A percentile compares a stretch with the other conserved stretches of the same genome.
These are phyloP conservation scores for Corymbia citriodora DNA, from an alignment of 441 rosid species.

Conservation along the genomic window DNA sequence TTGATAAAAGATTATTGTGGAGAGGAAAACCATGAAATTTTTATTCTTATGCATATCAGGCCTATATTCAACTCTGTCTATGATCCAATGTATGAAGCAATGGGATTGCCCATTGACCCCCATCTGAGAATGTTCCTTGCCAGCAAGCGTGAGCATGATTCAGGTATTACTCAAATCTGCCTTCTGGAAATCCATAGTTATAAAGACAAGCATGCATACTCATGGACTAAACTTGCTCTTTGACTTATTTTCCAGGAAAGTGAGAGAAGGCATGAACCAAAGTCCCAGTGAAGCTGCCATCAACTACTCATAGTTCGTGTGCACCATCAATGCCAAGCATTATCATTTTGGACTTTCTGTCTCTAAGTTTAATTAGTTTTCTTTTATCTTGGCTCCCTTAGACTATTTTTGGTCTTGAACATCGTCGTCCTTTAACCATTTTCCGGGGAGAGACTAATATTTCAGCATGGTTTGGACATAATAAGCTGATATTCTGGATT, in stretches of 20 bases:
- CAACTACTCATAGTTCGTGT: background rate
- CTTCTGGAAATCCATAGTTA: background rate
- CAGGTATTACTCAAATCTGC: background rate
- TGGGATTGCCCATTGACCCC: constrained; percentile 30
- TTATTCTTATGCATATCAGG: background rate
- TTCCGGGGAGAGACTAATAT: background rate
- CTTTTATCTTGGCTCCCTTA: background rate
- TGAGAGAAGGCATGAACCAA: background rate
- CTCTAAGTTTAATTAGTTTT: background rate
- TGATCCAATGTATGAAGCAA: constrained; percentile 25
- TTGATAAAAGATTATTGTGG: background rate
- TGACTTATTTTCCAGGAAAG: background rate
- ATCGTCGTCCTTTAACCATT: background rate
- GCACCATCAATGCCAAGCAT: background rate
- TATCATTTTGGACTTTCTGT: background rate
- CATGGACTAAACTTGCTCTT: background rate
- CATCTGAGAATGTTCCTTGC: constrained; percentile 25
- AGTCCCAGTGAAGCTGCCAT: background rate
- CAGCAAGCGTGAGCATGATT: background rate
- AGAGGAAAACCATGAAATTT: background rate
- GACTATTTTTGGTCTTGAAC: background rate
- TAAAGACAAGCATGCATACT: background rate
- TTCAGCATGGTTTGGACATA: background rate
- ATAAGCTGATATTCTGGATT: background rate
- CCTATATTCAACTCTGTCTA: background rate